These are phyloP conservation scores for Scenedesmus sp. DNA, from an alignment of 163 green algal species.

Conservation along the genomic window DNA sequence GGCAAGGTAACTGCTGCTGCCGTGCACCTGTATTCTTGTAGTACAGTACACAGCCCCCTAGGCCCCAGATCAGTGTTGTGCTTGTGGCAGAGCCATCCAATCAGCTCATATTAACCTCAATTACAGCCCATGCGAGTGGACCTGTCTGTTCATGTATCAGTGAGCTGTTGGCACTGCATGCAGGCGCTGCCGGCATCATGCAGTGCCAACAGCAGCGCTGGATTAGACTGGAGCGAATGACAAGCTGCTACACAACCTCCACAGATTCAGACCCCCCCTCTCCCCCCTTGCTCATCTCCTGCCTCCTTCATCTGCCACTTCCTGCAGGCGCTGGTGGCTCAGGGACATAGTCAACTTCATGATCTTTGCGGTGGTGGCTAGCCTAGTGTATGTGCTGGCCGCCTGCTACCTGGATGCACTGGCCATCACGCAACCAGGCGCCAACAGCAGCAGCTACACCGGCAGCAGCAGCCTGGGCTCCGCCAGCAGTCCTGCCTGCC, in stretches of 20 bases:
- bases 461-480: neutral
- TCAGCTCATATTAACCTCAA: neutral
- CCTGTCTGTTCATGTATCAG: too few species aligned
- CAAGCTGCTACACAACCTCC: neutral
- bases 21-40: neutral
- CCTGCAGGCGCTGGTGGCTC: neutral
- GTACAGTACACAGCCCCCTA: neutral
- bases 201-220: neutral
- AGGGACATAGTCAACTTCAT: slow-evolving; percentile 6
- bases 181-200: neutral
- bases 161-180: neutral
- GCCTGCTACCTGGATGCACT: neutral
- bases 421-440: neutral
- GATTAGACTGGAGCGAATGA: neutral
- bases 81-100: neutral
- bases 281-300: too few species aligned
- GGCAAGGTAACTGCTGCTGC: neutral
- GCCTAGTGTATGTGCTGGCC: neutral
- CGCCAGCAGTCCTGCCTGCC: neutral
- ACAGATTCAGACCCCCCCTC: too few species aligned
- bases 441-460: neutral
- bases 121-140: too few species aligned
- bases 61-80: neutral
- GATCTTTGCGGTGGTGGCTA: neutral
- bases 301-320: neutral